Evolutionary conservation across 441 rosid species (phyloP), one percentile per base, ranked within the genome.

Genomic region (Cnidoscolus chayamansa): DNA sequence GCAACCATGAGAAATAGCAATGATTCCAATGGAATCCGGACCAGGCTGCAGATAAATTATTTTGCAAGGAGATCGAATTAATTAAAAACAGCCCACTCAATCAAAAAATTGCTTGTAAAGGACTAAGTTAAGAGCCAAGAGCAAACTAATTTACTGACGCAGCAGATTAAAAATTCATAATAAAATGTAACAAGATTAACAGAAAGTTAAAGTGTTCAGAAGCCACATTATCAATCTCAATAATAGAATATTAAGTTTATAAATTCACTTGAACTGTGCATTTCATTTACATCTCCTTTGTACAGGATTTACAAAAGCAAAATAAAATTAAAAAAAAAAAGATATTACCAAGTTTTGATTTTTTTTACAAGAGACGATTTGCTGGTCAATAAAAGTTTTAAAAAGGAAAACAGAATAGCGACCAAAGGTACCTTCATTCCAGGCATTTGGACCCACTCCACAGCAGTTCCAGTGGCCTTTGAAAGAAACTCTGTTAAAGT

Each of bases 381-480:
- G 25, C 45, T 40, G 53, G 61, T 68, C 13, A 55, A n/a, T 8
- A 51, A 65, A 72, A 70, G 31, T 13, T 58, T n/a, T 40, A 6
- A 25, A 51, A 50, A 40, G 17, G 17, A 58, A 50, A 17, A 20
- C 47, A 66, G 73, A 40, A 72, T 53, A 65, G 59, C 37, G 63
- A 43, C 17, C 25, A 70, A 66, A 53, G 64, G 77, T 87, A 91
- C 99, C 99, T 96, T 96, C 99, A 93, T 96, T 91, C 99, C 97
- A 90, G 99, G 99, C 97, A 93, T 96, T 87, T 96, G 98, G 81
- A 96, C 94, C 99, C 99, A 93, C 97, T 96, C 99, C 63, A 96
- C 96, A 83, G 99, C 99, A 81, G 98, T 96, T 90, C 99, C 99
- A 88, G 97, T 96, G 78, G 99, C 99, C 99, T 96, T 96, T 78